Conservation (phyloP, 1,284 basidiomycete genomes). For the Pterulicium gracile region DNA sequence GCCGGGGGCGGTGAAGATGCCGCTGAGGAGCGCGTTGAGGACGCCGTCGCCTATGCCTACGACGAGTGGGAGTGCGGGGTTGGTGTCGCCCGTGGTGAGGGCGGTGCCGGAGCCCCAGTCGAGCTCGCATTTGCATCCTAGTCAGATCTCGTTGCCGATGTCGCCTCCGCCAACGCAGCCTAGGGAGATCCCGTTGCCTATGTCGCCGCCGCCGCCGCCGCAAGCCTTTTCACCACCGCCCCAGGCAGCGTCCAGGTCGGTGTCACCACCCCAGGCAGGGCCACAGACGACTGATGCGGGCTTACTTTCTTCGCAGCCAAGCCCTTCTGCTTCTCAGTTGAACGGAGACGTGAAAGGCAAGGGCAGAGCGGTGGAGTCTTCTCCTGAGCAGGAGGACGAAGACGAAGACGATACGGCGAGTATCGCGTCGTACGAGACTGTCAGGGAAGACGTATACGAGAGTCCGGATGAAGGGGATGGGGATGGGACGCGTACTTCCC, state of each 20-base stretch:
- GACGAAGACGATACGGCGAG: constrained; percentile 28
- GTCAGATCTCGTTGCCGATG: too few species aligned
- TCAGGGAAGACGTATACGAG: constrained; percentile 34
- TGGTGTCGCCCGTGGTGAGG: too few species aligned
- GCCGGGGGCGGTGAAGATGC: constrained; percentile 25
- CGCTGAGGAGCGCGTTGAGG: constrained; percentile 54
- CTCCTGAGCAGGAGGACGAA: constrained; percentile 11
- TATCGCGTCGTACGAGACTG: constrained; percentile 53
- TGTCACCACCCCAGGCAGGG: too few species aligned
- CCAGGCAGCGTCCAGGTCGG: too few species aligned
- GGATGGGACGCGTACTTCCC: too few species aligned
- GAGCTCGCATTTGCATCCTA: too few species aligned
- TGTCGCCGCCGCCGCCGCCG: not conserved
- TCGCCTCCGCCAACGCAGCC: too few species aligned
- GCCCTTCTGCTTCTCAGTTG: constrained; percentile 5
- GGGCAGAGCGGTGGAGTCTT: constrained; percentile 11
- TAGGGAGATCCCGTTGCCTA: not conserved
- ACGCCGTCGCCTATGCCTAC: constrained; percentile 30
- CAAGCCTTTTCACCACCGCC: too few species aligned
- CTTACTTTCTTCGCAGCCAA: not conserved
- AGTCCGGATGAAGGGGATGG: constrained; percentile 16
- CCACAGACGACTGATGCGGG: not conserved
- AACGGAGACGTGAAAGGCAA: constrained; percentile 12
- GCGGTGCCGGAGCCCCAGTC: too few species aligned
- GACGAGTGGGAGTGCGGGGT: too few species aligned